Base-by-base conservation (phyloP, 371 early-diverging fungal species). In the Spraguea lophii region DNA sequence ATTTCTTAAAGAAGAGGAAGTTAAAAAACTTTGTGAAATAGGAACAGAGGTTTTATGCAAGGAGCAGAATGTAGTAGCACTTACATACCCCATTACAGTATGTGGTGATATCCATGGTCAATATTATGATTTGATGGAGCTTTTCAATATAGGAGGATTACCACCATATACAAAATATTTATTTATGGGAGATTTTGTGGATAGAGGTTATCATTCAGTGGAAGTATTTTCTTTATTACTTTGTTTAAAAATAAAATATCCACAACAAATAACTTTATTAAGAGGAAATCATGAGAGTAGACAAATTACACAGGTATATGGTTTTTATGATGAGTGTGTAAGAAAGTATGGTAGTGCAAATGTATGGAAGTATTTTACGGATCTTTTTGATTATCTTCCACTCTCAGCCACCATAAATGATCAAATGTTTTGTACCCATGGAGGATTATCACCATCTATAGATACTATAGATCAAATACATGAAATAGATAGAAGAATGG, bases 51-150 rank as follows among this genome's bases (percentile, higher is more conserved):
- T 88, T 20, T 73, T 93, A 43, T 75, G 80, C 62, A 65, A 74
- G 21, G 94, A 93, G 63, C 78, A 81, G 42, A 93, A 88, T 71
- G 84, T 89, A 36, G 72, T 83, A 21, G 76, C 76, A 49, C 78
- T 92, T 36, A 71, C 74, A 16, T 78, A 86, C 20, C 94, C 94
- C 30, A 89, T 92, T 23, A 94, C 91, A 3, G 88, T 91, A 57
- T 93, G 93, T 73, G 98, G 98, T 32, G 98, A 97, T 69, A 87
- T 93, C 46, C 98, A 97, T 75, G 98, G 98, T 20, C 98, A 97
- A 72, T 92, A 91, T 69, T 84, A 88, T 71, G 98, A 97, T 70
- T 75, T 94, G 40, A 78, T 90, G 72, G 90, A 93, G 65, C 75
- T 98, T 54, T 92, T 94, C 70, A 78, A 84, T 46, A 87, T 89